These are phyloP conservation scores for Haberlea rhodopensis DNA, from an alignment of 257 asterid species.

Conservation along the genomic window DNA sequence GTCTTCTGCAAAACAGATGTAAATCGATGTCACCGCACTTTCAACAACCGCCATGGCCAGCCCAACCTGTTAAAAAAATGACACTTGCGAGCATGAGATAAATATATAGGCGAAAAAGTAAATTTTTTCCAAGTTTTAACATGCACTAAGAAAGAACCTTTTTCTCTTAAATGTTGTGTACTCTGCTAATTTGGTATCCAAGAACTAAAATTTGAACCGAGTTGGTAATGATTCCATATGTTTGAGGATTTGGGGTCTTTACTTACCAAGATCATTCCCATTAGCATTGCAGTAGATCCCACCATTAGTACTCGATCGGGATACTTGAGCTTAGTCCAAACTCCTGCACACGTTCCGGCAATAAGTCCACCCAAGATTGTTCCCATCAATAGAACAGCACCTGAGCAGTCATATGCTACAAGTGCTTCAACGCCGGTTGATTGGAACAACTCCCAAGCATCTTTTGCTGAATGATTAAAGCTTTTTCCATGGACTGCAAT, in stretches of 20 bases:
- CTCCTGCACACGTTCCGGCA: constrained; percentile 78
- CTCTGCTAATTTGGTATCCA: background rate
- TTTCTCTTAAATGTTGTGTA: background rate
- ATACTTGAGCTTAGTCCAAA: constrained; percentile 73
- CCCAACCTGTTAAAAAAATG: constrained; percentile 61
- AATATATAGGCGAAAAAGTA: background rate
- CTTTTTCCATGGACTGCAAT: constrained; percentile 91
- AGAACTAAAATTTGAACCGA: background rate
- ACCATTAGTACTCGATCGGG: constrained; percentile 82
- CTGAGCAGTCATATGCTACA: constrained; percentile 92
- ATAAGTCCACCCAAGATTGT: constrained; percentile 83
- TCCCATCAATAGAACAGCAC: constrained; percentile 91
- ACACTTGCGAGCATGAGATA: background rate
- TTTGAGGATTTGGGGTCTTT: background rate
- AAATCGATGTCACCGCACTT: constrained; percentile 94
- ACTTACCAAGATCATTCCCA: constrained; percentile 97
- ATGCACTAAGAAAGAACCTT: background rate
- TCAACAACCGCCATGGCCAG: constrained; percentile 91
- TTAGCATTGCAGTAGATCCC: constrained; percentile 85
- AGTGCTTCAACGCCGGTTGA: constrained; percentile 96
- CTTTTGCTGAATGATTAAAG: constrained; percentile 93
- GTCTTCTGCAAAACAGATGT: constrained; percentile 87
- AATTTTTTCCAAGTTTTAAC: background rate
- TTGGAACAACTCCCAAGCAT: constrained; percentile 97
- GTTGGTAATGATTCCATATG: background rate